Base-by-base conservation (phyloP, 805 yeast species). In the Saturnispora sanitii region DNA sequence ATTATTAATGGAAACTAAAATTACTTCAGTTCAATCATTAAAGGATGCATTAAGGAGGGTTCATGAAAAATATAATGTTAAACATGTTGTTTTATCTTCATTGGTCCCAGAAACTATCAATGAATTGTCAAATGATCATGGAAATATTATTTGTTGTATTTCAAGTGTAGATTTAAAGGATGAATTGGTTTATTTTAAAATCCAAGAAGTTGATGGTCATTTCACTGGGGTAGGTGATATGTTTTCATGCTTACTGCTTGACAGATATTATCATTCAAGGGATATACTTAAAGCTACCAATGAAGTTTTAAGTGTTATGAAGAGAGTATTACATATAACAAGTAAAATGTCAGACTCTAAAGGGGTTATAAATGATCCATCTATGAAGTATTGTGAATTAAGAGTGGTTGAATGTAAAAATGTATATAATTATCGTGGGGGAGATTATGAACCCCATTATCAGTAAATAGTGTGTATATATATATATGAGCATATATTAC, bases 181-280 rank as follows among this genome's bases (percentile, higher is more conserved):
- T 12, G 22, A 35, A 3, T 46, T 62, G 2, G 38, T 51, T 4
- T 37, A 62, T 35, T 77, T 73, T 51, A 67, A 68, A 48, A 68
- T 82, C 12, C 81, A 83, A 2, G 65, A 68, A 27, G 72, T 85
- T 32, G 75, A 79, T 41, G 79, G 90, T 4, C 86, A 90, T 57
- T 90, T 88, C 61, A 85, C 96, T 0, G 97, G 97, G 2, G 95
- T 92, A 0, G 97, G 97, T 6, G 97, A 88, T 53, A 60, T 88
- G 32, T 88, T 90, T 51, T 79, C 95, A 0, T 90, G 95, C 0
- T 58, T 88, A 30, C 57, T 87, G 25, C 50, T 84, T 5, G 94
- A 82, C 57, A 71, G 83, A 49, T 62, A 79, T 22, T 64, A 59
- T 49, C 56, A 56, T 31, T 47, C 49, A 3, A 35, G 41, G 27